Evolutionary conservation across 139 green algal genomes (phyloP).

Genomic region (Volvox africanus): DNA sequence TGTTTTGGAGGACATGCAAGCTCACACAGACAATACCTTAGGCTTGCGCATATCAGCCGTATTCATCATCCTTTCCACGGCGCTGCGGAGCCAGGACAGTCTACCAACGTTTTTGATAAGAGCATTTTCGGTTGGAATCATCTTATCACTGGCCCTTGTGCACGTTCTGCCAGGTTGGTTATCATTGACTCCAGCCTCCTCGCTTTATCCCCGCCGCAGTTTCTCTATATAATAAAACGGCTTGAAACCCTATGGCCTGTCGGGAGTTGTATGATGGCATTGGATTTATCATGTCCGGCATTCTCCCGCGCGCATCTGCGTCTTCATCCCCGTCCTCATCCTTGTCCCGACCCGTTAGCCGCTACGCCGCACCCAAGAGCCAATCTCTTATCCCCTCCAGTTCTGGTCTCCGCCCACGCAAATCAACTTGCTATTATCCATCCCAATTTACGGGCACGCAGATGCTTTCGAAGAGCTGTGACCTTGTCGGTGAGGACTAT

Average conservation of each 20-base stretch:
- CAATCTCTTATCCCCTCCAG: too few species aligned
- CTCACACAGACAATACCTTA: neutral
- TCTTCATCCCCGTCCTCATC: too few species aligned
- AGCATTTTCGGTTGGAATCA: slow-evolving; percentile 48
- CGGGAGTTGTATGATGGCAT: too few species aligned
- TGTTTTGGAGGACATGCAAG: neutral
- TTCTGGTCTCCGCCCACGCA: too few species aligned
- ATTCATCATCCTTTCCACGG: slow-evolving; percentile 27
- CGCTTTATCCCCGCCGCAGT: neutral
- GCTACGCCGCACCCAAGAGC: too few species aligned
- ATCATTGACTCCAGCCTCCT: neutral
- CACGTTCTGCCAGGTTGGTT: slow-evolving; percentile 68
- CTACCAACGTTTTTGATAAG: slow-evolving; percentile 2
- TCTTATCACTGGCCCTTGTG: slow-evolving; percentile 61
- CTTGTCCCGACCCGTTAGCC: too few species aligned
- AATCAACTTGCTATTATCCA: too few species aligned
- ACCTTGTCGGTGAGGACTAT: neutral
- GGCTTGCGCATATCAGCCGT: slow-evolving; percentile 24
- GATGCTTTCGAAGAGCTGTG: slow-evolving; percentile 44
- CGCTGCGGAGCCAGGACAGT: neutral
- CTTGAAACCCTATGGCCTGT: too few species aligned
- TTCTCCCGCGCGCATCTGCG: too few species aligned
- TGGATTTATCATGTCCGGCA: too few species aligned
- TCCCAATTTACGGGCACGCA: neutral
- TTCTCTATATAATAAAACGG: neutral